Conservation (phyloP, 2,329 filamentous ascomycete species). For the Cercospora sesami region DNA sequence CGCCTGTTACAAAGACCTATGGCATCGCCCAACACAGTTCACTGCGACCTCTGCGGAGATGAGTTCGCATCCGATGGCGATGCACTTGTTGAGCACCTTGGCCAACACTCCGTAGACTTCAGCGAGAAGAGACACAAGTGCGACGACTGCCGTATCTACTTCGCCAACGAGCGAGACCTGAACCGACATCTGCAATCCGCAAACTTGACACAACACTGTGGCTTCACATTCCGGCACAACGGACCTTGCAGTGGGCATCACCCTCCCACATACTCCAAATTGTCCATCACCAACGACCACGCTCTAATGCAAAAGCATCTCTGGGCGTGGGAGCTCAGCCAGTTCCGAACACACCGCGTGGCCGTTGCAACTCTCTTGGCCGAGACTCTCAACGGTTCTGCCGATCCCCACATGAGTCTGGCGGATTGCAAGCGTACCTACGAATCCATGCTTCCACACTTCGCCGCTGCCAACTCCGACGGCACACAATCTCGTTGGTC, state of each 20-base stretch:
- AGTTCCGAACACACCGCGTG: slow-evolving; percentile 25
- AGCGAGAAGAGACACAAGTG: slow-evolving; percentile 29
- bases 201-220: slow-evolving; percentile 27
- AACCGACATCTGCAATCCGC: slow-evolving; percentile 29
- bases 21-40: slow-evolving; percentile 13
- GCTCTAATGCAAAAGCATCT: slow-evolving; percentile 29
- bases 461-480: slow-evolving; percentile 22
- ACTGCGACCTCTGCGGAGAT: slow-evolving; percentile 29
- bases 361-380: slow-evolving; percentile 25
- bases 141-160: slow-evolving; percentile 30
- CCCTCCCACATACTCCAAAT: slow-evolving; percentile 27
- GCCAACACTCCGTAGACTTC: slow-evolving; percentile 29
- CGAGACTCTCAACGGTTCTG: slow-evolving; percentile 18
- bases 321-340: slow-evolving; percentile 29
- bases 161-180: slow-evolving; percentile 29
- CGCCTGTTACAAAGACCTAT: slow-evolving; percentile 22
- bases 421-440: slow-evolving; percentile 25
- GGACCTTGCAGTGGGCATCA: slow-evolving; percentile 27
- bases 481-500: slow-evolving; percentile 7
- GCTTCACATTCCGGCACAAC: slow-evolving; percentile 29
- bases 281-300: slow-evolving; percentile 23
- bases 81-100: slow-evolving; percentile 26
- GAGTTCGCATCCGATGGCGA: slow-evolving; percentile 20
- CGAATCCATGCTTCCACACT: slow-evolving; percentile 25
- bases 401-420: slow-evolving; percentile 22